Percentiles rank a stretch among this genome's conserved stretches.
phyloP scores from a whole-genome alignment of 2,329 filamentous ascomycete genomes.

The Neoascochyta sp. region DNA sequence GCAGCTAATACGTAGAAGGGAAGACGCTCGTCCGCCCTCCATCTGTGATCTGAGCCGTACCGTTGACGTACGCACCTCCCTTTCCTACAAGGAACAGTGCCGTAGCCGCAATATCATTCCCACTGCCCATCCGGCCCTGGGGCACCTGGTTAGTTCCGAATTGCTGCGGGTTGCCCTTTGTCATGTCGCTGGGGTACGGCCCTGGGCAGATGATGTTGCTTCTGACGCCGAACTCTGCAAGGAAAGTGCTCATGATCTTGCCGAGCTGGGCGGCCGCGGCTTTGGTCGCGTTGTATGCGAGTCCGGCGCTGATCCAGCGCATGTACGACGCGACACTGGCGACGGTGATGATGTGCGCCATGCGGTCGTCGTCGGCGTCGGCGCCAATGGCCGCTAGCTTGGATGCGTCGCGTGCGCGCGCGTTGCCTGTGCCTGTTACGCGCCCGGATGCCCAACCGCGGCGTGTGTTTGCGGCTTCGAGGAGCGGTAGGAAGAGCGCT shows the following conservation, averaged over 20 bases:
- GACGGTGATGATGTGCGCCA: slow-evolving; percentile 48
- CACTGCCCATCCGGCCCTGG: slow-evolving; percentile 39
- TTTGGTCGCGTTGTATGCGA: slow-evolving; percentile 47
- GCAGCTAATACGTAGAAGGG: slow-evolving; percentile 37
- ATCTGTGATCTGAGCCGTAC: slow-evolving; percentile 49
- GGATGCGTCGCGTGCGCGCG: slow-evolving; percentile 21
- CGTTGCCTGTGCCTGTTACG: slow-evolving; percentile 23
- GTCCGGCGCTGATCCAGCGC: slow-evolving; percentile 34
- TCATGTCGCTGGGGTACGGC: slow-evolving; percentile 46
- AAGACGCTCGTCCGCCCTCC: slow-evolving; percentile 41
- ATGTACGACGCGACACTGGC: slow-evolving; percentile 43
- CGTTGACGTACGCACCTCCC: slow-evolving; percentile 54
- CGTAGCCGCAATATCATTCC: slow-evolving; percentile 49
- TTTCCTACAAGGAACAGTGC: slow-evolving; percentile 51
- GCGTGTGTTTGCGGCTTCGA: slow-evolving; percentile 45
- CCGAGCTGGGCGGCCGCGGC: slow-evolving; percentile 44
- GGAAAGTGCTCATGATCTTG: slow-evolving; percentile 43
- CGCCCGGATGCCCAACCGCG: slow-evolving; percentile 38
- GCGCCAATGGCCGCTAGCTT: slow-evolving; percentile 14
- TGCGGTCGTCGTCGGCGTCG: slow-evolving; percentile 36
- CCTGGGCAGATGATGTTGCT: slow-evolving; percentile 49
- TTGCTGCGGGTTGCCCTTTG: slow-evolving; percentile 17
- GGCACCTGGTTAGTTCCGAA: slow-evolving; percentile 39
- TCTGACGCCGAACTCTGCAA: slow-evolving; percentile 45
- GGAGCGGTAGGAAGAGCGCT: slow-evolving; percentile 45